Percentiles rank a stretch among this genome's conserved stretches.
phyloP scores from a whole-genome alignment of 2,329 filamentous ascomycete species.

The Beauveria brongniartii region DNA sequence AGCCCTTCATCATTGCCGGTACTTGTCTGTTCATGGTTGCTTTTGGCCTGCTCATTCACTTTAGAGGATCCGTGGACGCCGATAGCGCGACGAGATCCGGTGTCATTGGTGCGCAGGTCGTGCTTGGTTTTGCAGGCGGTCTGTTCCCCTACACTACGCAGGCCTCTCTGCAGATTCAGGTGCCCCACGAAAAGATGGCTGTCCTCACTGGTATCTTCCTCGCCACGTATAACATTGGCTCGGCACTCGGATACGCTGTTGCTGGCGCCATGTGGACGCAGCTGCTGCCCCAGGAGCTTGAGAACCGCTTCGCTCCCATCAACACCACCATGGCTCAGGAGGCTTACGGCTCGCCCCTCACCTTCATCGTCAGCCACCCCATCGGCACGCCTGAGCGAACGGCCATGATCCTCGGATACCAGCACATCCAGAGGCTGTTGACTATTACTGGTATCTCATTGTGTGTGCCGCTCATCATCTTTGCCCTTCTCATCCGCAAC shows the following conservation, averaged over 20 bases:
- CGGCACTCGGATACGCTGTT: slow-evolving; percentile 50
- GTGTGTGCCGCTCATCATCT: slow-evolving; percentile 38
- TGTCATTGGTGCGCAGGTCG: slow-evolving; percentile 53
- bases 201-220: slow-evolving; percentile 57
- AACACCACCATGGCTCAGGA: slow-evolving; percentile 26
- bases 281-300: slow-evolving; percentile 42
- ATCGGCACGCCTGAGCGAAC: slow-evolving; percentile 35
- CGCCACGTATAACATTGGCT: slow-evolving; percentile 55
- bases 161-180: slow-evolving; percentile 33
- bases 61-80: slow-evolving; percentile 42
- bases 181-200: slow-evolving; percentile 47
- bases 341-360: slow-evolving; percentile 27
- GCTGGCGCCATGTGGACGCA: slow-evolving; percentile 58
- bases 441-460: slow-evolving; percentile 41
- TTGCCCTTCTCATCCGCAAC: slow-evolving; percentile 35
- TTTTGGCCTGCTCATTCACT: slow-evolving; percentile 56
- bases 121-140: slow-evolving; percentile 56
- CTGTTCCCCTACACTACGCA: slow-evolving; percentile 48
- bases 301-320: slow-evolving; percentile 33
- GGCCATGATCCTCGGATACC: slow-evolving; percentile 36
- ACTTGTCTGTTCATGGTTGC: slow-evolving; percentile 55
- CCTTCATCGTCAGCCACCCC: slow-evolving; percentile 21
- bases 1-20: slow-evolving; percentile 54
- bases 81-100: slow-evolving; percentile 38
- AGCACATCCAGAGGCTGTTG: slow-evolving; percentile 38